phyloP scores from a whole-genome alignment of 495 filamentous ascomycete species.

The Penicillium cataractarum region DNA sequence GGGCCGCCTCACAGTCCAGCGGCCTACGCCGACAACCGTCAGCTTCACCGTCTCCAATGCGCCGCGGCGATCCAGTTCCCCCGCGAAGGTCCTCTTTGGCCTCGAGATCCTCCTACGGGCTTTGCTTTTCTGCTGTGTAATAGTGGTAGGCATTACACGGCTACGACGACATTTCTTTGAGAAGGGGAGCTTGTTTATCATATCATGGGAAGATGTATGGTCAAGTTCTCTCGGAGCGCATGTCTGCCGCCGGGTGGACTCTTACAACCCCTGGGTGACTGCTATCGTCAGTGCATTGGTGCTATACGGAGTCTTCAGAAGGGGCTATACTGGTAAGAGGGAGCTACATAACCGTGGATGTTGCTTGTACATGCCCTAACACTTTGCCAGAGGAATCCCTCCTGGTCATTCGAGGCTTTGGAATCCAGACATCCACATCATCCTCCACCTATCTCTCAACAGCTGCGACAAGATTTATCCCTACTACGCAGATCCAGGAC shows the following conservation, averaged over 20 bases:
- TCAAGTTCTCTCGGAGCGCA: conserved; percentile 33
- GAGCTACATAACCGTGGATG: neutral
- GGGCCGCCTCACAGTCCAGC: conserved; percentile 63
- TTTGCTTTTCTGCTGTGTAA: conserved; percentile 43
- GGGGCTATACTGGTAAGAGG: conserved; percentile 52
- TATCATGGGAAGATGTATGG: conserved; percentile 40
- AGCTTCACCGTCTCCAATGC: conserved; percentile 84
- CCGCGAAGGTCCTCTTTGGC: conserved; percentile 56
- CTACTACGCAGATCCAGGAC: conserved; percentile 87
- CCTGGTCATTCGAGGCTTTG: conserved; percentile 83
- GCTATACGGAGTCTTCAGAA: conserved; percentile 53
- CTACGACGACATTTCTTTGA: conserved; percentile 33
- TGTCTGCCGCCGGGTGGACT: conserved; percentile 41
- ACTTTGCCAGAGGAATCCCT: conserved; percentile 72
- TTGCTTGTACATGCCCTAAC: conserved; percentile 26
- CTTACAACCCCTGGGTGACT: conserved; percentile 37
- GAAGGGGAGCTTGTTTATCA: conserved; percentile 16
- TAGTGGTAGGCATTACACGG: conserved; percentile 47
- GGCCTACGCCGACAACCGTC: conserved; percentile 83
- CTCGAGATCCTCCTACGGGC: conserved; percentile 54
- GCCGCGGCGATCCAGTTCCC: conserved; percentile 56
- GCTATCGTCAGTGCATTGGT: conserved; percentile 34
- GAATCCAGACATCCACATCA: conserved; percentile 83
- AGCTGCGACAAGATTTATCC: conserved; percentile 84
- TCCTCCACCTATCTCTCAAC: conserved; percentile 64